A percentile compares a stretch with the other conserved stretches of the same genome.
Conservation (phyloP, 2,329 filamentous ascomycete genomes). For the Mycosphaerella arachidis region DNA sequence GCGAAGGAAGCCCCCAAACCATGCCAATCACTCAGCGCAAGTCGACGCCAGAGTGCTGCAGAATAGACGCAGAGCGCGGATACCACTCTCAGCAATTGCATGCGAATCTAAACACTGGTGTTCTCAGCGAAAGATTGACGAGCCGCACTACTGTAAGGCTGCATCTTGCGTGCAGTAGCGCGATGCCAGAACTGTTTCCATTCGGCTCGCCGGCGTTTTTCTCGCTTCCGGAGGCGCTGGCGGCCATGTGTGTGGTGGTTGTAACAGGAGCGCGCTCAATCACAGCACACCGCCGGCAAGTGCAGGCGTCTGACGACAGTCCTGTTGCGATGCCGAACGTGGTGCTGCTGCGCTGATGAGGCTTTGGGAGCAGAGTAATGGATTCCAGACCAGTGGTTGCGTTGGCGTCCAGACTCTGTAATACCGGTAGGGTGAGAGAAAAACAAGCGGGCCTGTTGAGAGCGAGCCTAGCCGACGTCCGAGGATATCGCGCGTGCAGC, state of each 20-base stretch:
- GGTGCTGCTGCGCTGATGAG: not conserved
- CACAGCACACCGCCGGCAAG: conserved; percentile 4
- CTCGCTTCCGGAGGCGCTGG: conserved; percentile 7
- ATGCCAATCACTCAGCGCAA: conserved; percentile 4
- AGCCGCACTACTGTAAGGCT: conserved; percentile 15
- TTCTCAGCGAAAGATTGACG: conserved; percentile 8
- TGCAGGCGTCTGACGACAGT: conserved; percentile 4
- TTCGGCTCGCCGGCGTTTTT: conserved; percentile 14
- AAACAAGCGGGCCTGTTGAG: not conserved
- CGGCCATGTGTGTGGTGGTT: not conserved
- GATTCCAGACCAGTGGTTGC: not conserved
- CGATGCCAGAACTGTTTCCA: not conserved
- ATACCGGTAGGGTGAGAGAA: conserved; percentile 10
- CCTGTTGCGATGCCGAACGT: not conserved
- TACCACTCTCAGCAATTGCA: conserved; percentile 5
- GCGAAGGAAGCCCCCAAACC: not conserved
- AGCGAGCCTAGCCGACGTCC: not conserved
- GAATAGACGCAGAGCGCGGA: not conserved
- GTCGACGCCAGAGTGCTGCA: not conserved
- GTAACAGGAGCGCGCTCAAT: not conserved
- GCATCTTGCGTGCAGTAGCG: conserved; percentile 13
- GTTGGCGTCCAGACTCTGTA: conserved; percentile 1
- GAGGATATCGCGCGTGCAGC: conserved; percentile 5
- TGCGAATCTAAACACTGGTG: conserved; percentile 4
- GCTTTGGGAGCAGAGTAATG: no score